phyloP scores from a whole-genome alignment of 805 yeast genomes.

The Zygosaccharomyces gambellarensis region DNA sequence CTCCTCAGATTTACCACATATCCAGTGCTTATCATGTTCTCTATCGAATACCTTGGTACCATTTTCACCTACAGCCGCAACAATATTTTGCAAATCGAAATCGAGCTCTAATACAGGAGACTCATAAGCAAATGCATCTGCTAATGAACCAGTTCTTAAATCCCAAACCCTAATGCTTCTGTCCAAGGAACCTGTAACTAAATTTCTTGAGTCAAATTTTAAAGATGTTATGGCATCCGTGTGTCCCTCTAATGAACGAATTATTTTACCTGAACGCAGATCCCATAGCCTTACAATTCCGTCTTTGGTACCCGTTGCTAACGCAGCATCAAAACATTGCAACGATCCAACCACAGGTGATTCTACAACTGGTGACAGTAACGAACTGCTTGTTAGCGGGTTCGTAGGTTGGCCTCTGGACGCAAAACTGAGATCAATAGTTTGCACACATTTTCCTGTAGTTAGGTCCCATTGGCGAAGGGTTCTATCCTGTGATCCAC shows the following conservation, averaged over 20 bases:
- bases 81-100: constrained; percentile 55
- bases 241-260: constrained; percentile 59
- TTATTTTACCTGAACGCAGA: constrained; percentile 62
- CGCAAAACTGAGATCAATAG: constrained; percentile 52
- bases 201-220: constrained; percentile 61
- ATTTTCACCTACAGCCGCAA: constrained; percentile 46
- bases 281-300: constrained; percentile 77
- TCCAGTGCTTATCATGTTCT: constrained; percentile 47
- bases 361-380: constrained; percentile 11
- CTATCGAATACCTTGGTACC: constrained; percentile 55
- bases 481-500: constrained; percentile 69
- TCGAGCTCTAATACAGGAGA: constrained; percentile 51
- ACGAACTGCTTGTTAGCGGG: constrained; percentile 9
- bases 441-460: constrained; percentile 62
- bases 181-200: constrained; percentile 61
- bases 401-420: constrained; percentile 13
- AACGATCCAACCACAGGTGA: constrained; percentile 56
- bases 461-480: constrained; percentile 71
- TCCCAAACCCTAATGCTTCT: constrained; percentile 69
- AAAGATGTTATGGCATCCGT: constrained; percentile 63
- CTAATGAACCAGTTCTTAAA: constrained; percentile 57
- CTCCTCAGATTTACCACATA: constrained; percentile 42
- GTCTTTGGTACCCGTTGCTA: constrained; percentile 75
- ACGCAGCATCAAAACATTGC: constrained; percentile 69
- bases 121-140: constrained; percentile 59